Conservation (phyloP, 371 early-diverging fungal genomes). For the Lichtheimia ramosa region DNA sequence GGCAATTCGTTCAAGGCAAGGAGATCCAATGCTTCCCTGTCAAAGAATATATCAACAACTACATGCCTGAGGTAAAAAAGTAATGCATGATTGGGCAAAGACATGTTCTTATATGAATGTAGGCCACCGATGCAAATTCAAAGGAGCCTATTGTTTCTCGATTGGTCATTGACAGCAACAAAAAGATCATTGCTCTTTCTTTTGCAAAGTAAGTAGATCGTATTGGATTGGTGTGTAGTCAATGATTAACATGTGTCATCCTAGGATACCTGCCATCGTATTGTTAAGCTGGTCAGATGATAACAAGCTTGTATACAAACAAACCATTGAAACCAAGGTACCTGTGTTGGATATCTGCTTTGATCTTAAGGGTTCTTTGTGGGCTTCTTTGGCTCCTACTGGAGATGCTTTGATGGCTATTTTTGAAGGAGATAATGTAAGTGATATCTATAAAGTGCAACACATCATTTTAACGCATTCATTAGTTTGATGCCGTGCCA, state of each 20-base stretch:
- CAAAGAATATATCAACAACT: constrained; percentile 42
- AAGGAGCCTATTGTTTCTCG: constrained; percentile 36
- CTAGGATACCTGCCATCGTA: constrained; percentile 34
- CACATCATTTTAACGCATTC: too few relatives aligned
- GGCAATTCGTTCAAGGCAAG: constrained; percentile 65
- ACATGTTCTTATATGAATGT: neutral
- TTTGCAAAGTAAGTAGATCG: constrained; percentile 44
- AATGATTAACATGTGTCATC: neutral
- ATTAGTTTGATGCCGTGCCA: constrained; percentile 18
- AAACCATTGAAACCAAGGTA: constrained; percentile 25
- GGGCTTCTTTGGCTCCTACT: constrained; percentile 31
- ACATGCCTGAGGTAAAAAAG: constrained; percentile 32
- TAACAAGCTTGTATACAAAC: constrained; percentile 19
- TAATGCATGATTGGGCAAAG: neutral
- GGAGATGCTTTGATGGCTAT: constrained; percentile 21
- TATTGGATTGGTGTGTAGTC: neutral
- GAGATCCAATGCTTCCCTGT: constrained; percentile 44
- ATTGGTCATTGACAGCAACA: constrained; percentile 19
- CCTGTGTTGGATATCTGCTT: constrained; percentile 31
- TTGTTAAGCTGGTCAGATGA: constrained; percentile 30
- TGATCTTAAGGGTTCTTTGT: constrained; percentile 30
- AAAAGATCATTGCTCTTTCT: constrained; percentile 26
- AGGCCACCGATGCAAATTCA: constrained; percentile 44
- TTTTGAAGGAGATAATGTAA: constrained; percentile 14
- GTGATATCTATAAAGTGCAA: too few relatives aligned